Evolutionary conservation across 768 basidiomycete species (phyloP).

Genomic region (Pisolithus sp.): DNA sequence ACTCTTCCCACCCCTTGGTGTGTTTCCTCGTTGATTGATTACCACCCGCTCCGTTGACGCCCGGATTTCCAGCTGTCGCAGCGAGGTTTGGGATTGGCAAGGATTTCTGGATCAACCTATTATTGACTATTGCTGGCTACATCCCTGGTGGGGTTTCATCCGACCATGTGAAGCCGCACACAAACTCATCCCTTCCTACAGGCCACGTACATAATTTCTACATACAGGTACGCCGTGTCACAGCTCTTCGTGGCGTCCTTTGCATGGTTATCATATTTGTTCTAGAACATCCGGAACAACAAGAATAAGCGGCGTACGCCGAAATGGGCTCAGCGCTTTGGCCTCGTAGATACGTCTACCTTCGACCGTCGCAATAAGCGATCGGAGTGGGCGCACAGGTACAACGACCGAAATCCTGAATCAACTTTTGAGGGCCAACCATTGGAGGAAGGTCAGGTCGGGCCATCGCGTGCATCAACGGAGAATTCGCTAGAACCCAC

Average conservation of each 20-base stretch:
- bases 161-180: background rate
- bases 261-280: constrained; percentile 1
- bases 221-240: constrained; percentile 54
- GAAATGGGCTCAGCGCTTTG: constrained; percentile 89
- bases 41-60: background rate
- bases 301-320: constrained; percentile 90
- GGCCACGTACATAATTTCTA: constrained; percentile 93
- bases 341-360: constrained; percentile 76
- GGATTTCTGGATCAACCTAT: constrained; percentile 87
- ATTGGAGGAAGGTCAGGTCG: constrained; percentile 74
- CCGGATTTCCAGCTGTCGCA: constrained; percentile 63
- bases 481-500: constrained; percentile 8
- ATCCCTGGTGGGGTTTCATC: constrained; percentile 57
- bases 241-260: constrained; percentile 1
- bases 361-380: constrained; percentile 73
- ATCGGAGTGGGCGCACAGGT: constrained; percentile 83
- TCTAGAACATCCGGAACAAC: constrained; percentile 91
- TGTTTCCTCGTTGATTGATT: constrained; percentile 11
- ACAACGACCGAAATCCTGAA: constrained; percentile 70
- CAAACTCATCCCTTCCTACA: constrained; percentile 21
- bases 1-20: constrained; percentile 86
- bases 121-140: constrained; percentile 88
- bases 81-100: constrained; percentile 86
- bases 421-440: constrained; percentile 67
- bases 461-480: constrained; percentile 9